Evolutionary conservation across 2,329 filamentous ascomycete species (phyloP).

Genomic region (Cercospora sp.): DNA sequence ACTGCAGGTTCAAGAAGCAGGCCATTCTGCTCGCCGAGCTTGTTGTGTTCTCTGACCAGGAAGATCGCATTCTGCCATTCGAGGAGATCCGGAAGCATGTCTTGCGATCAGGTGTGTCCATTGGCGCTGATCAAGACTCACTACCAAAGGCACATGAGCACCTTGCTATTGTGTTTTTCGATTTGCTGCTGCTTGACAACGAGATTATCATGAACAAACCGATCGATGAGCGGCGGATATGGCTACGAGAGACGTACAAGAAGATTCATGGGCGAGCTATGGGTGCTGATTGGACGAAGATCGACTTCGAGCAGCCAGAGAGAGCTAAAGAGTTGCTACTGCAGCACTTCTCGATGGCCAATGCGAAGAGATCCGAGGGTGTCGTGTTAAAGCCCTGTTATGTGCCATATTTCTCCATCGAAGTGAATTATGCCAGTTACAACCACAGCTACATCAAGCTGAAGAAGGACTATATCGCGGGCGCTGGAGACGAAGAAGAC

Average conservation of each 20-base stretch:
- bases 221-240: constrained; percentile 60
- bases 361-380: constrained; percentile 70
- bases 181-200: constrained; percentile 59
- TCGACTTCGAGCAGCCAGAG: constrained; percentile 61
- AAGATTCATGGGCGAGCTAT: constrained; percentile 63
- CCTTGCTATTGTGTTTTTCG: constrained; percentile 62
- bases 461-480: constrained; percentile 80
- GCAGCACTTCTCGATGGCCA: constrained; percentile 65
- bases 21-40: constrained; percentile 86
- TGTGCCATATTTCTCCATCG: constrained; percentile 67
- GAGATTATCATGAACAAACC: constrained; percentile 53
- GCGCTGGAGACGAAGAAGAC: constrained; percentile 72
- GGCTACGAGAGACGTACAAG: constrained; percentile 59
- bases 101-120: constrained; percentile 66
- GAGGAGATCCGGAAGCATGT: constrained; percentile 82
- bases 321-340: constrained; percentile 57
- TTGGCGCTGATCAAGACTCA: constrained; percentile 69
- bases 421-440: constrained; percentile 22
- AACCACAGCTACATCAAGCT: constrained; percentile 65
- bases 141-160: constrained; percentile 57
- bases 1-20: constrained; percentile 60
- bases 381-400: constrained; percentile 75
- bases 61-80: constrained; percentile 69
- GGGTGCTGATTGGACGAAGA: constrained; percentile 64
- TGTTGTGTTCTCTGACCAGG: constrained; percentile 70